Percentiles rank a stretch among this genome's conserved stretches.
These are phyloP conservation scores for Trypanosoma brucei DNA, from an alignment of 208 protist species.

Conservation along the genomic window DNA sequence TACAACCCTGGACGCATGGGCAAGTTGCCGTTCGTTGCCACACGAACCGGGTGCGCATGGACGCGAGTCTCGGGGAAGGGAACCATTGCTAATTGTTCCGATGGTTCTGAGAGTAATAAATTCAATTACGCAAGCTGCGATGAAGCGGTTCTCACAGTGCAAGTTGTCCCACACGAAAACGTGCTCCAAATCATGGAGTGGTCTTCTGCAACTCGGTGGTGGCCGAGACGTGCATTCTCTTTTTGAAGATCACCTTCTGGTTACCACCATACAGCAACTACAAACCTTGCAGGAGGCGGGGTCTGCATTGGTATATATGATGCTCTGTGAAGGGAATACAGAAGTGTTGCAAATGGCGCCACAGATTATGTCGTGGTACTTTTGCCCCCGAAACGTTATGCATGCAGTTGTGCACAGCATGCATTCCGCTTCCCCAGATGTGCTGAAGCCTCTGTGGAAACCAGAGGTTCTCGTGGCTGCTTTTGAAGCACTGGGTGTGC, in stretches of 20 bases:
- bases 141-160: not conserved
- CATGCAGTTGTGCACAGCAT: conserved; percentile 2
- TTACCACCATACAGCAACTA: conserved; percentile 17
- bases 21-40: conserved; percentile 3
- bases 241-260: conserved; percentile 30
- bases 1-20: conserved; percentile 34
- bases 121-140: conserved; percentile 15
- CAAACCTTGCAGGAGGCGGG: conserved; percentile 39
- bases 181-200: not conserved
- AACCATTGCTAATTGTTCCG: conserved; percentile 7
- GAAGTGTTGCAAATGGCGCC: conserved; percentile 6
- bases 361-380: conserved; percentile 16
- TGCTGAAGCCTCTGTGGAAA: conserved; percentile 9
- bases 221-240: conserved; percentile 20
- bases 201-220: conserved; percentile 14
- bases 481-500: conserved; percentile 15
- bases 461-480: conserved; percentile 6
- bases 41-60: not conserved
- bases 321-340: conserved; percentile 42
- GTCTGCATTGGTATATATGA: conserved; percentile 35
- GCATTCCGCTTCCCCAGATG: conserved; percentile 14
- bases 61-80: not conserved
- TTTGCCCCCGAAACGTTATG: conserved; percentile 8
- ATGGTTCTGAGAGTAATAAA: conserved; percentile 30
- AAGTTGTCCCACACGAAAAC: not conserved